A percentile compares a stretch with the other conserved stretches of the same genome.
These are phyloP conservation scores for Ceratorhiza oryzae-sativae DNA, from an alignment of 1,284 basidiomycete genomes.

Conservation along the genomic window DNA sequence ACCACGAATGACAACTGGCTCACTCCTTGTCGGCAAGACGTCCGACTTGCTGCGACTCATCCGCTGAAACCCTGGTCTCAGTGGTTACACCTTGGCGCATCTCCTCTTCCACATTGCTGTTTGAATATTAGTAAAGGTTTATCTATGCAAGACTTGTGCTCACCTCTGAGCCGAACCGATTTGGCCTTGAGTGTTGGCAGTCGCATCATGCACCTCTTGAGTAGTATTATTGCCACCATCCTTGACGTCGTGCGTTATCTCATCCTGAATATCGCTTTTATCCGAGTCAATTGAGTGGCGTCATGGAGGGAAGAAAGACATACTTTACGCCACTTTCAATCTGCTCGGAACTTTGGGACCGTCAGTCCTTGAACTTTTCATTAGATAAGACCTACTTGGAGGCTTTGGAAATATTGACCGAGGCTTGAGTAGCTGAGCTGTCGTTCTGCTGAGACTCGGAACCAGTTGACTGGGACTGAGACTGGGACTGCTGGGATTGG, in stretches of 20 bases:
- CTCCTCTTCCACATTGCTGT: neutral
- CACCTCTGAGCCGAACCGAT: neutral
- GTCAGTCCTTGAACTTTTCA: neutral
- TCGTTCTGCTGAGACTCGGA: neutral
- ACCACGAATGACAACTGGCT: neutral
- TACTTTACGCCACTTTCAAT: neutral
- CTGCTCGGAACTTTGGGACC: neutral
- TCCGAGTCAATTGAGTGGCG: too few relatives aligned
- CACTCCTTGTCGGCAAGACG: neutral
- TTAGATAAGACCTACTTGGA: neutral
- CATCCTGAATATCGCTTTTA: neutral
- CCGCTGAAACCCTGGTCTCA: neutral
- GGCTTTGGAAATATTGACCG: neutral
- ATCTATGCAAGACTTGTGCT: neutral
- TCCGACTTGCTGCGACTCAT: neutral
- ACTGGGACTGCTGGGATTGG: too few relatives aligned
- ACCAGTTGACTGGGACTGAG: too few relatives aligned
- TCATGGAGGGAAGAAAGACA: neutral
- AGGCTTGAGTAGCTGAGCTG: neutral
- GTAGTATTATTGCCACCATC: neutral
- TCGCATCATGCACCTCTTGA: neutral
- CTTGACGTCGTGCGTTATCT: neutral
- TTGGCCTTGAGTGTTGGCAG: neutral
- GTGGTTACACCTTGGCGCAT: neutral
- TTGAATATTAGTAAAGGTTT: neutral